Base-by-base conservation (phyloP, 371 early-diverging fungal genomes). In the Mortierella sp. region DNA sequence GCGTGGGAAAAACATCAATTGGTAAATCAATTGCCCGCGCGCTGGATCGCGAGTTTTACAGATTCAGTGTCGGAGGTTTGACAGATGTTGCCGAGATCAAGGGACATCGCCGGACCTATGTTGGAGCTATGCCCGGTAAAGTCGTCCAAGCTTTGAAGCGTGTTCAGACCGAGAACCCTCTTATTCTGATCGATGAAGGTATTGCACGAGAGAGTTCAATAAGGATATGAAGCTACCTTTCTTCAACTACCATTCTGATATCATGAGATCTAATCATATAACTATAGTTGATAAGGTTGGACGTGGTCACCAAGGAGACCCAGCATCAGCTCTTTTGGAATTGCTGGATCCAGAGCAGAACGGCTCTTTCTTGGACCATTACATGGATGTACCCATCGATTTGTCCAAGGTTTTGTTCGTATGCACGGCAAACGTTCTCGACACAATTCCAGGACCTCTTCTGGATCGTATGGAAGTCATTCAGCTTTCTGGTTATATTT, bases 41-140 rank as follows among this genome's bases (percentile, higher is more conserved):
- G 4, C 85, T 98, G 37, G 93, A 92, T 62, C 92, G 99, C 23
- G 96, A 96, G 79, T 99, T 98, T 74, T 98, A 91, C 85, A 89
- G 99, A 37, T 97, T 99, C 85, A 93, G 94, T 66, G 98, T 99
- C 9, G 99, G 99, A 61, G 99, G 99, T 7, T 82, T 99, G 75
- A 94, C 94, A 0, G 99, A 99, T 77, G 98, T 98, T 12, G 97
- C 98, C 31, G 99, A 99, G 80, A 96, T 99, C 84, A 98, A 99
- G 88, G 99, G 98, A 13, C 99, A 98, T 85, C 92, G 99, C 34
- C 89, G 99, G 62, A 99, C 99, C 4, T 99, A 99, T 82, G 98
- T 99, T 22, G 99, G 99, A 59, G 98, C 98, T 8, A 98, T 99
- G 99, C 99, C 99, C n/a, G 99, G 99, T 49, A 98, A 98, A 83